Evolutionary conservation across 768 basidiomycete species (phyloP).

Genomic region (Dacryopinax primogenitus): DNA sequence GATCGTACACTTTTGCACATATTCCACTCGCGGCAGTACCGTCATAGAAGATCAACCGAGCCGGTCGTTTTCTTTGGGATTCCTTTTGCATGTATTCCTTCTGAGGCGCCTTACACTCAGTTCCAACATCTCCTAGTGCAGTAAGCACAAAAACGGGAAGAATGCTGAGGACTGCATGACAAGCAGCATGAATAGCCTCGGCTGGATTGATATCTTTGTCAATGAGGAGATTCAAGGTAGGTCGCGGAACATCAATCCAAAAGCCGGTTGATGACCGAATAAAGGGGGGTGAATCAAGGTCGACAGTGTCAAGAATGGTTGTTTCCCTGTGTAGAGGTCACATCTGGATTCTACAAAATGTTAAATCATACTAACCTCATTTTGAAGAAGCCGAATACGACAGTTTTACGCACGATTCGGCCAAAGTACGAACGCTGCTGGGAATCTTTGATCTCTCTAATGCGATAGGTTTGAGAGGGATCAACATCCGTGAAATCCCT

Average conservation of each 20-base stretch:
- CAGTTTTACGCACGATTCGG: conserved; percentile 48
- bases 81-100: conserved; percentile 51
- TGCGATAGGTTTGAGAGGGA: conserved; percentile 60
- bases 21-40: conserved; percentile 56
- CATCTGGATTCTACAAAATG: conserved; percentile 34
- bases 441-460: conserved; percentile 48
- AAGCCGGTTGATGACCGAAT: conserved; percentile 57
- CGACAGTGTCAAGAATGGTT: conserved; percentile 59
- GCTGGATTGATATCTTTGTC: conserved; percentile 50
- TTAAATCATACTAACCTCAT: conserved; percentile 36
- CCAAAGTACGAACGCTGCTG: conserved; percentile 56
- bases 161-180: conserved; percentile 68
- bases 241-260: conserved; percentile 63
- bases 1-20: conserved; percentile 69
- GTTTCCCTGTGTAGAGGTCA: conserved; percentile 18
- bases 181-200: conserved; percentile 71
- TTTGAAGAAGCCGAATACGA: conserved; percentile 78
- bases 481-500: conserved; percentile 80
- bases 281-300: conserved; percentile 66
- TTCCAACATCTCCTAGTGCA: conserved; percentile 45
- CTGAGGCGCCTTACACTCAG: conserved; percentile 70
- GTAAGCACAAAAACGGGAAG: conserved; percentile 45
- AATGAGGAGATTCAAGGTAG: conserved; percentile 41
- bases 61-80: conserved; percentile 53
- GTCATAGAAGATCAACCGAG: conserved; percentile 77